Base-by-base conservation (phyloP, 495 filamentous ascomycete genomes). In the Acidomyces sp. region DNA sequence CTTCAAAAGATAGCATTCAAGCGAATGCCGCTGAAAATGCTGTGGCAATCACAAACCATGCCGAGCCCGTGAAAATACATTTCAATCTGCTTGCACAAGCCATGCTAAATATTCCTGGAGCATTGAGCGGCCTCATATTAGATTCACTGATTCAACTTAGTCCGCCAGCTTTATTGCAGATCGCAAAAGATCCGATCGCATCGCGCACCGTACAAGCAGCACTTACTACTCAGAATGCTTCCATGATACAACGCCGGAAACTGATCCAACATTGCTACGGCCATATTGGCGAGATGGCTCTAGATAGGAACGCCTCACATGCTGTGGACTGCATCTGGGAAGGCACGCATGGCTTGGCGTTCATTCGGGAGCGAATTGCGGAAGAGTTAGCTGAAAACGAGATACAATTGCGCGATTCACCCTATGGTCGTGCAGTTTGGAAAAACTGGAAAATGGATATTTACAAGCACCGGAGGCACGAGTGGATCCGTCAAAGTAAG, bases 361-460 rank as follows among this genome's bases (percentile, higher is more conserved):
- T 79, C 46, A 67, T 81, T 45, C 71, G 78, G 34, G 77, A 82
- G 54, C 60, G 71, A 7, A 68, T 83, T 48, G 78, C 79, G 7
- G 66, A 75, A 41, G 77, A 82, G 51, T 55, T 85, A 6, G 55
- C 65, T 1, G 58, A 68, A 33, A 60, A 67, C 41, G 87, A 94
- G 55, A 48, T 66, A 23, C 56, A 66, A 9, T 63, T 97, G 13
- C 70, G 86, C 17, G 78, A 84, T 42, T 78, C 76, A 0, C 79
- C 72, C 48, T 66, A 79, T 18, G 90, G 90, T 2, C 64, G 86
- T 4, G 80, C 77, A 2, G 83, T 93, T 9, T 95, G 85, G 88
- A 66, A 78, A 39, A 83, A 90, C 45, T 97, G 90, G 92, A 73
- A 69, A 38, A 85, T 93, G 63, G 90, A 96, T 60, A 54, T 87